Percentiles rank a stretch among this genome's conserved stretches.
phyloP scores from a whole-genome alignment of 2,329 filamentous ascomycete genomes.

The Pseudovirgaria hyperparasitica region DNA sequence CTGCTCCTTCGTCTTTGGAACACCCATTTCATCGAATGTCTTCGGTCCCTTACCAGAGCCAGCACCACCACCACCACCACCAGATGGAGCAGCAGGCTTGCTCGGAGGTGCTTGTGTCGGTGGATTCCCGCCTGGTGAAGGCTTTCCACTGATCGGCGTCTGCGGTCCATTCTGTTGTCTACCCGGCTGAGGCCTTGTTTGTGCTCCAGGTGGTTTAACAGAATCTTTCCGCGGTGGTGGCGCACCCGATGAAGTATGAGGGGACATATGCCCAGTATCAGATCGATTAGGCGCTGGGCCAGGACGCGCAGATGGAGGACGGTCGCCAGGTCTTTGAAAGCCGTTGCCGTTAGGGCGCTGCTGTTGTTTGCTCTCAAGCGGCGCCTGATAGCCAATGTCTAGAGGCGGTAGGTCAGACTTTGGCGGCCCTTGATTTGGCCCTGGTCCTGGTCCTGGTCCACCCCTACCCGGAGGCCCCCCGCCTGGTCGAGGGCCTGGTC shows the following conservation, averaged over 20 bases:
- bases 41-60: slow-evolving; percentile 64
- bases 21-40: slow-evolving; percentile 97
- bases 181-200: too few relatives aligned
- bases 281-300: neutral
- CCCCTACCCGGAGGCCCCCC: slow-evolving; percentile 27
- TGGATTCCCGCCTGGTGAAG: slow-evolving; percentile 10
- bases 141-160: too few relatives aligned
- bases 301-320: slow-evolving; percentile 1
- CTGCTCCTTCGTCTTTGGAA: slow-evolving; percentile 72
- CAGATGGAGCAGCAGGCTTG: slow-evolving; percentile 16
- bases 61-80: slow-evolving; percentile 4
- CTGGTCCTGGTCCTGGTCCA: slow-evolving; percentile 22
- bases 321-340: slow-evolving; percentile 1
- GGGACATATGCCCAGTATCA: neutral
- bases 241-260: neutral
- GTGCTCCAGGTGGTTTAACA: neutral
- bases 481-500: slow-evolving; percentile 20
- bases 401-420: slow-evolving; percentile 25
- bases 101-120: slow-evolving; percentile 12
- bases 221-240: slow-evolving; percentile 2
- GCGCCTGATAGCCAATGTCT: slow-evolving; percentile 25
- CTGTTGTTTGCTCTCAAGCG: slow-evolving; percentile 21
- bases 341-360: slow-evolving; percentile 8
- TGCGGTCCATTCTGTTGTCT: too few relatives aligned
- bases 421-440: slow-evolving; percentile 22